Evolutionary conservation across 129 eudicot species (phyloP), one percentile per base, ranked within the genome.

Genomic region (Solidago caesia): DNA sequence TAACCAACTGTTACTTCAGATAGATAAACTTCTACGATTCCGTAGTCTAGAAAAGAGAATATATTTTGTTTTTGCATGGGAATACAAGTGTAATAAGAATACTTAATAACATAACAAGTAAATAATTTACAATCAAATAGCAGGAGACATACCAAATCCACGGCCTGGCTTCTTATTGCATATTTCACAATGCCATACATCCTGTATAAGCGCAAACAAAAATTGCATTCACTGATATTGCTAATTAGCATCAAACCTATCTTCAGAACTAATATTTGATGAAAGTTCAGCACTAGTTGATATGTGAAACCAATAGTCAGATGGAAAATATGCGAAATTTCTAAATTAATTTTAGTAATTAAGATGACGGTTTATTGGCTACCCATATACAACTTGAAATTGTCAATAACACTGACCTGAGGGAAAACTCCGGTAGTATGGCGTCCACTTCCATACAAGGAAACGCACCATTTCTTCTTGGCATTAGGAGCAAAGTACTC

Each of bases 391-490:
- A 11, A 51, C 59, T n/a, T 53, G 8, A n/a, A 14, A n/a, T 53
- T 14, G 6, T 13, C 59, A 53, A 8, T 16, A n/a, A 8, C 10
- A 53, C 69, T 45, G 7, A 74, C 78, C 70, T 74, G 78, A 47
- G 62, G 78, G 29, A 74, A 74, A 74, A 74, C 78, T 74, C 78
- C 78, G 8, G 78, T 74, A 29, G 78, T 74, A 74, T 74, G 71
- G 63, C 78, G 78, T 68, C 97, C 97, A 75, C 85, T 92, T 76
- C 96, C 96, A 71, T 92, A 92, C 96, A 92, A 85, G 1, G 96
- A 92, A 62, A 92, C 96, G 60, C 97, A 92, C 97, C 97, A 92
- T 67, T 92, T 92, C 76, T 92, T 92, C 88, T 82, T 89, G 41
- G 97, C 96, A 82, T 87, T 89, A 45, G 96, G 96, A 46, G 94